phyloP scores from a whole-genome alignment of 495 filamentous ascomycete genomes.

The Annulohypoxylon bovei region DNA sequence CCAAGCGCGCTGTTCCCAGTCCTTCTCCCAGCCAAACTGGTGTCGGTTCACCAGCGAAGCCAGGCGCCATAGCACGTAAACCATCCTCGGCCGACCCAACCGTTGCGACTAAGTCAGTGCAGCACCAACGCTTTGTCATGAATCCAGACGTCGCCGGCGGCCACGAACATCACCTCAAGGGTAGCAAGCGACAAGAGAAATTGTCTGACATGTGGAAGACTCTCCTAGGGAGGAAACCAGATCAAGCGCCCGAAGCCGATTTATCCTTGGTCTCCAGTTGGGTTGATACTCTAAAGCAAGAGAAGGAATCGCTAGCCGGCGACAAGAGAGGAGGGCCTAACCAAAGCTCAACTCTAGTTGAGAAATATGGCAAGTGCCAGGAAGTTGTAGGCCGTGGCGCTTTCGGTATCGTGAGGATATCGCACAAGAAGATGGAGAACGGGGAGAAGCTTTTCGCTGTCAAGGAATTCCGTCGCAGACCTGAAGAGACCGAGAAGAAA shows the following conservation, averaged over 20 bases:
- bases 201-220: constrained; percentile 89
- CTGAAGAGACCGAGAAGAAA: constrained; percentile 92
- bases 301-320: constrained; percentile 73
- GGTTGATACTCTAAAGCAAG: constrained; percentile 92
- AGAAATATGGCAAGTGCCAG: constrained; percentile 99
- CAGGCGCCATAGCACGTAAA: constrained; percentile 38
- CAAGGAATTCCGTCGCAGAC: constrained; percentile 95
- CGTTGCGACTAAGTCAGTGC: constrained; percentile 37
- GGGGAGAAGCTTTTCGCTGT: constrained; percentile 96
- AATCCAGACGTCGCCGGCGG: constrained; percentile 61
- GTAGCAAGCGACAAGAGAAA: constrained; percentile 91
- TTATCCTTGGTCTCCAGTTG: constrained; percentile 93
- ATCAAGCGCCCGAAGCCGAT: constrained; percentile 79
- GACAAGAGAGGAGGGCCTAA: constrained; percentile 83
- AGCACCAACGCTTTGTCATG: constrained; percentile 55
- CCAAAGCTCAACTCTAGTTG: constrained; percentile 82
- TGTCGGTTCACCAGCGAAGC: constrained; percentile 36
- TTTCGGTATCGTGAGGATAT: constrained; percentile 96
- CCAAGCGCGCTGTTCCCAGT: constrained; percentile 42
- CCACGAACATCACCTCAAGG: constrained; percentile 88
- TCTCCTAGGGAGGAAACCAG: constrained; percentile 80
- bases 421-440: constrained; percentile 93
- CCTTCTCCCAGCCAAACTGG: constrained; percentile 38
- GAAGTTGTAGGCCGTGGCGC: constrained; percentile 97
- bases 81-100: constrained; percentile 48